Conservation (phyloP, 2,329 filamentous ascomycete species). For the Fusarium keratoplasticum region DNA sequence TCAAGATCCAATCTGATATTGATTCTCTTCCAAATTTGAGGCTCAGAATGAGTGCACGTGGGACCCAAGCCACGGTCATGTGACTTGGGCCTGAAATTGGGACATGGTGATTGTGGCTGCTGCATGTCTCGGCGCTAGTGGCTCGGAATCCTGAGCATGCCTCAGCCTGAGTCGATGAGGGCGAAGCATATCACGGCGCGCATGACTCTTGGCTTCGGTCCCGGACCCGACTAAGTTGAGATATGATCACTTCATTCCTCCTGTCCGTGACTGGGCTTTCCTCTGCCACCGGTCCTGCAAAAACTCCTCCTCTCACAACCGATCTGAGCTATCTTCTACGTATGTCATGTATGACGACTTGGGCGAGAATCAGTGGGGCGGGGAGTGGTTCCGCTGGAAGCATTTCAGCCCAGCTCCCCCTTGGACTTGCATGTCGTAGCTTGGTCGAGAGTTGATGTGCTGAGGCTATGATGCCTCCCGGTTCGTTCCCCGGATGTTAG, state of each 20-base stretch:
- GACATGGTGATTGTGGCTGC: constrained; percentile 23
- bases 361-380: constrained; percentile 30
- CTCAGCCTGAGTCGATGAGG: neutral
- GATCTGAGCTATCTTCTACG: neutral
- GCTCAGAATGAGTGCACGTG: constrained; percentile 21
- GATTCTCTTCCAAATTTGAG: neutral
- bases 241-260: neutral
- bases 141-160: constrained; percentile 18
- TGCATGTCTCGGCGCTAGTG: constrained; percentile 16
- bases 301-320: neutral
- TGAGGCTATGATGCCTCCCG: constrained; percentile 15
- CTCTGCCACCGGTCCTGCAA: neutral
- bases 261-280: neutral
- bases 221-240: neutral
- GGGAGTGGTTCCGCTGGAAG: constrained; percentile 25
- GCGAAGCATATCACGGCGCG: neutral
- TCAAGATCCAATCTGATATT: neutral
- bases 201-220: neutral
- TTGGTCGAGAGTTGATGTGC: neutral
- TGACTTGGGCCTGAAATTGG: constrained; percentile 9
- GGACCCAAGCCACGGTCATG: constrained; percentile 7
- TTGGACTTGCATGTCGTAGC: constrained; percentile 9
- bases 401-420: constrained; percentile 11
- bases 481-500: constrained; percentile 33
- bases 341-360: constrained; percentile 40